Evolutionary conservation across 257 asterid species (phyloP), one percentile per base, ranked within the genome.

Genomic region (Jaltomata sinuosa): DNA sequence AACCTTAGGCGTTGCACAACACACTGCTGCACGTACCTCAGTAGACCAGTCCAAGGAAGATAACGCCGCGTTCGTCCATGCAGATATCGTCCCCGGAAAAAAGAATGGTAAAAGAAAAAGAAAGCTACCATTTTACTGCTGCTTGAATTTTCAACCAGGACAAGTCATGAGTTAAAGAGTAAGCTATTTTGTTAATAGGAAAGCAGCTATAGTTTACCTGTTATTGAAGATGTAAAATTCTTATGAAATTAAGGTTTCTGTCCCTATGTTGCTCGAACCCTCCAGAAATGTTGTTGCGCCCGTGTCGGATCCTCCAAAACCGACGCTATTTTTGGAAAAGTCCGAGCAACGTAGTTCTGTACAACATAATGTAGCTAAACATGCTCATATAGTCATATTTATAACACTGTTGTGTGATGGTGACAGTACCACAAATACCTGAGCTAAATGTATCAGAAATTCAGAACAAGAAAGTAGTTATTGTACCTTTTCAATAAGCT

Each of bases 101-200:
- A 77, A 42, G 72, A 53, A 18, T 29, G 69, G 84, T 54, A 88
- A 85, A 88, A 86, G 84, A 78, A 92, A 83, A 74, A 84, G 76
- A 74, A 88, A 42, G 32, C 53, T 52, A 31, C 77, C 86, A 86
- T 85, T 76, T 76, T 47, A 85, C 79, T 89, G 94, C 85, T 95
- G 97, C 93, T 86, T 90, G 36, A 79, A 65, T 78, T 84, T 79
- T 62, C 47, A 22, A 71, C 84, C 89, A 83, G 72, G 85, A 80
- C 86, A 83, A 27, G 81, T 36, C 74, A 62, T 54, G 64, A 79
- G 80, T 50, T 84, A 32, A 65, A 32, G 54, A 52, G 12, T 1
- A 11, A 83, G 18, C 31, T 64, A 36, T 45, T 83, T 53, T 36
- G 36, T 31, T 65, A 25, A 15, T 27, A 15, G 81, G 40, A 74